Percentiles rank a stretch among this genome's conserved stretches.
These are phyloP conservation scores for Phytophthora pistaciae DNA, from an alignment of 352 stramenopile species.

Conservation along the genomic window DNA sequence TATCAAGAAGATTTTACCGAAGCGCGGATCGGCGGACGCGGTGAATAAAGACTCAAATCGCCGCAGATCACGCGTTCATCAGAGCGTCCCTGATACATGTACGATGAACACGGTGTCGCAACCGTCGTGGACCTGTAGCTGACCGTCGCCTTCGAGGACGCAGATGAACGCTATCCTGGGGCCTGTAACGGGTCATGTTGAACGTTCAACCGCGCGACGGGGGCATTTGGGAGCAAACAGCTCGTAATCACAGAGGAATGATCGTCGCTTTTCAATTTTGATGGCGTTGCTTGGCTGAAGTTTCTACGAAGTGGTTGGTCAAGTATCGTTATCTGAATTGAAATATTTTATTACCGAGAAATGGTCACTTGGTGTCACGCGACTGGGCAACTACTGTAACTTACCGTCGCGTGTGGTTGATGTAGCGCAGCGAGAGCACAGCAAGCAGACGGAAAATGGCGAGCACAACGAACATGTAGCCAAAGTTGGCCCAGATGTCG, in stretches of 20 bases:
- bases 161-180: constrained; percentile 6
- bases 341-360: background rate
- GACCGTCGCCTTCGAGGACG: background rate
- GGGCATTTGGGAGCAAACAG: constrained; percentile 2
- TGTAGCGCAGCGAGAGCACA: constrained; percentile 38
- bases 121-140: background rate
- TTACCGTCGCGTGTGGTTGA: constrained; percentile 38
- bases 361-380: background rate
- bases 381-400: no score
- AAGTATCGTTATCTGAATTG: no score
- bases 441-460: constrained; percentile 34
- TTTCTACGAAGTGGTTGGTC: no score
- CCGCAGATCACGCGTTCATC: constrained; percentile 10
- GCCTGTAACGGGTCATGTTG: background rate
- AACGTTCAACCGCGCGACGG: background rate
- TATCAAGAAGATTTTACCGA: no score
- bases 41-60: background rate
- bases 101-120: constrained; percentile 18
- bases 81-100: background rate
- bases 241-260: constrained; percentile 6
- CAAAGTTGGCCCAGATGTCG: constrained; percentile 37
- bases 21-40: background rate
- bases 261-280: background rate
- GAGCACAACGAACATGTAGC: constrained; percentile 30
- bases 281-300: background rate